Evolutionary conservation across 2,329 filamentous ascomycete species (phyloP).

Genomic region (Fusarium devonianum): DNA sequence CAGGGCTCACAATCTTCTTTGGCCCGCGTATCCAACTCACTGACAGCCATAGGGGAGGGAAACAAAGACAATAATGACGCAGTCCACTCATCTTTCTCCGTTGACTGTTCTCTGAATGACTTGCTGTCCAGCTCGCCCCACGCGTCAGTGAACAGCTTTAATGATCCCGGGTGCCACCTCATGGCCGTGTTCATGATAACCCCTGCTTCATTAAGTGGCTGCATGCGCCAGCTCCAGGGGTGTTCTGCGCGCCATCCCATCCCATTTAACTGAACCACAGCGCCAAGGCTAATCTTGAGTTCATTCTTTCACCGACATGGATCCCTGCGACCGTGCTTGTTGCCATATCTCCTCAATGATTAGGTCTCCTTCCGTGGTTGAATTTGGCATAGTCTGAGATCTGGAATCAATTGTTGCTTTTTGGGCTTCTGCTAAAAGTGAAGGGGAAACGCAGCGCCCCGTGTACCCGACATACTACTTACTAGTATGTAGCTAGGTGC

Average conservation of each 20-base stretch:
- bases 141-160: constrained; percentile 35
- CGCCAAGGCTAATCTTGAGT: constrained; percentile 39
- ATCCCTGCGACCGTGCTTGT: constrained; percentile 27
- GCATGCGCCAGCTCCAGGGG: constrained; percentile 42
- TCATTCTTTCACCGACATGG: constrained; percentile 29
- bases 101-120: constrained; percentile 18
- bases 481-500: no score
- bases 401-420: no score
- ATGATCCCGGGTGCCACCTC: constrained; percentile 36
- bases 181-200: constrained; percentile 36
- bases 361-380: no score
- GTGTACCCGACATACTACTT: no score
- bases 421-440: no score
- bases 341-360: constrained; percentile 22
- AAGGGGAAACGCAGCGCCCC: no score
- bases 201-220: constrained; percentile 45
- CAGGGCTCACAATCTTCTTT: constrained; percentile 3
- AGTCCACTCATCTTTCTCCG: constrained; percentile 17
- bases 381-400: constrained; percentile 17
- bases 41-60: neutral
- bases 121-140: constrained; percentile 20
- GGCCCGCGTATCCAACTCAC: constrained; percentile 6
- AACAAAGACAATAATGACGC: neutral
- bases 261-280: constrained; percentile 37
- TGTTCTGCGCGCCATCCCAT: constrained; percentile 42